phyloP scores from a whole-genome alignment of 345 rosid species.

The Eucalyptus dawsonii region DNA sequence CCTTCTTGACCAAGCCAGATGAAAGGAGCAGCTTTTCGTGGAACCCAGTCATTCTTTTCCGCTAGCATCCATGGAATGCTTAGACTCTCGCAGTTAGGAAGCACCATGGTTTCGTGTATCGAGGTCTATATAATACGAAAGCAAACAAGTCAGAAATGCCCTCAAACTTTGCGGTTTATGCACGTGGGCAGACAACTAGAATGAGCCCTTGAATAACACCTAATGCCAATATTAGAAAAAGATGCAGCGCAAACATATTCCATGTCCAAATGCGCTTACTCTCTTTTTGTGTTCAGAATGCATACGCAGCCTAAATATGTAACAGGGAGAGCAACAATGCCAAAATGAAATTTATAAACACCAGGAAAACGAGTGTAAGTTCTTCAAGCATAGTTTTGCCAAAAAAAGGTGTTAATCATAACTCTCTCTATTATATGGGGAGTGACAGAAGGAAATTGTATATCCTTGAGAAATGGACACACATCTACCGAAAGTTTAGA shows the following conservation, averaged over 20 bases:
- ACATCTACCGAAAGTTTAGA: background rate
- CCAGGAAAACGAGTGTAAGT: background rate
- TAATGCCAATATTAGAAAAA: background rate
- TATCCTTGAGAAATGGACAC: background rate
- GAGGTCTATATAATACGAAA: constrained; percentile 17
- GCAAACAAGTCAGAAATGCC: background rate
- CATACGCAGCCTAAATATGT: background rate
- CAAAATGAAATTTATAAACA: background rate
- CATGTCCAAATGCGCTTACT: background rate
- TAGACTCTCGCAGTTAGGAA: constrained; percentile 77
- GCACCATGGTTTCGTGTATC: constrained; percentile 71
- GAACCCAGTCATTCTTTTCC: constrained; percentile 87
- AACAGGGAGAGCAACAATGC: background rate
- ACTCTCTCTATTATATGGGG: background rate
- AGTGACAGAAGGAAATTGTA: background rate
- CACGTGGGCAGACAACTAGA: background rate
- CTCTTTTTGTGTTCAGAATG: background rate
- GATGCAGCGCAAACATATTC: background rate
- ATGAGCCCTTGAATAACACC: background rate
- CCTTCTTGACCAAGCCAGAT: constrained; percentile 77
- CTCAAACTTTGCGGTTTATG: background rate
- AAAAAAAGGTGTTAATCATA: background rate
- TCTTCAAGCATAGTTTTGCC: background rate
- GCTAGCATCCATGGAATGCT: constrained; percentile 83
- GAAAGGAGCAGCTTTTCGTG: constrained; percentile 66